These are phyloP conservation scores for Chalciporus pseudorubinellus DNA, from an alignment of 768 basidiomycete genomes.

Conservation along the genomic window DNA sequence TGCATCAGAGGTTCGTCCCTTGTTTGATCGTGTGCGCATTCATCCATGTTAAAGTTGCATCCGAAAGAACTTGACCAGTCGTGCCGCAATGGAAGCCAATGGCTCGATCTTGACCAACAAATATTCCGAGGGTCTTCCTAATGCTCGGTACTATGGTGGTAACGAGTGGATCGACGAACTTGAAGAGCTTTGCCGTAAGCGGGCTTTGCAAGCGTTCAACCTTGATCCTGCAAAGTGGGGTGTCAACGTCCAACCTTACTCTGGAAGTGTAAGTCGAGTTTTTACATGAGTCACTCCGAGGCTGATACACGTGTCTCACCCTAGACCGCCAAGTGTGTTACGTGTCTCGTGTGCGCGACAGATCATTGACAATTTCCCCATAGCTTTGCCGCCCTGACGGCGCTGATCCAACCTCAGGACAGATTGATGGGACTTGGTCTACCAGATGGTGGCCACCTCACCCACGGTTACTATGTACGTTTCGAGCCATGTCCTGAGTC, in stretches of 20 bases:
- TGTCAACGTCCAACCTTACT: constrained; percentile 99
- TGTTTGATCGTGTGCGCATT: neutral
- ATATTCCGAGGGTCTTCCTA: constrained; percentile 99
- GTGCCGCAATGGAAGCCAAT: constrained; percentile 96
- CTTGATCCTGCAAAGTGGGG: constrained; percentile 93
- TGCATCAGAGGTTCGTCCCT: constrained; percentile 81
- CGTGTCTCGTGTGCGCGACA: neutral
- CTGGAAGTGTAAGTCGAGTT: constrained; percentile 68
- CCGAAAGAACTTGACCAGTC: constrained; percentile 88
- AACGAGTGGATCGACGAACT: constrained; percentile 98
- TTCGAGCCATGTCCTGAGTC: neutral
- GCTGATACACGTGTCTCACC: constrained; percentile 16
- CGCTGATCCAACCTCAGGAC: constrained; percentile 94
- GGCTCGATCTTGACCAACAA: constrained; percentile 99
- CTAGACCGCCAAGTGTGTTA: constrained; percentile 82
- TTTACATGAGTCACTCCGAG: neutral
- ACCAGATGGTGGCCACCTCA: constrained; percentile 95
- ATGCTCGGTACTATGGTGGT: constrained; percentile 94
- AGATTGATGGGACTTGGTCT: constrained; percentile 98
- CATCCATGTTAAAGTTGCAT: neutral
- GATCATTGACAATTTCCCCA: constrained; percentile 11
- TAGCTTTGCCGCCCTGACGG: constrained; percentile 96
- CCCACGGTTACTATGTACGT: constrained; percentile 93
- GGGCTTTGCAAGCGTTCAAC: constrained; percentile 94
- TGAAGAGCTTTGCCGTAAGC: constrained; percentile 90